Evolutionary conservation across 1,139 yeast species (phyloP).

Genomic region (Kazachstania sp.): DNA sequence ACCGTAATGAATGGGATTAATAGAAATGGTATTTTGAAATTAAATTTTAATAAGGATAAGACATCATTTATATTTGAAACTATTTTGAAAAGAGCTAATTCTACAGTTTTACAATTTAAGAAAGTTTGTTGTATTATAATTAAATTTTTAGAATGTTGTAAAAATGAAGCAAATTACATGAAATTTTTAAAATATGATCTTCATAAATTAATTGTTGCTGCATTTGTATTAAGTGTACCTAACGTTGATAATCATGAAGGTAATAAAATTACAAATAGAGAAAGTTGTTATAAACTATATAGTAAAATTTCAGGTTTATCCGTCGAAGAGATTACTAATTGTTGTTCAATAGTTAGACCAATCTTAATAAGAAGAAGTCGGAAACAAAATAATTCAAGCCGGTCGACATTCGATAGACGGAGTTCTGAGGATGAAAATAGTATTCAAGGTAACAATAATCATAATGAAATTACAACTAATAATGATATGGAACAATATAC

Average conservation of each 20-base stretch:
- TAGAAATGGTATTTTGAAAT: not conserved
- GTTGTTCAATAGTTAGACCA: slow-evolving; percentile 23
- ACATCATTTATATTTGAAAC: slow-evolving; percentile 9
- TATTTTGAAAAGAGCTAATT: slow-evolving; percentile 13
- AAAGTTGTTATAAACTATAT: slow-evolving; percentile 13
- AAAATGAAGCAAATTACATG: slow-evolving; percentile 18
- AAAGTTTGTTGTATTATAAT: slow-evolving; percentile 20
- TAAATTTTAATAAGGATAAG: slow-evolving; percentile 1
- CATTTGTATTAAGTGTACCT: slow-evolving; percentile 18
- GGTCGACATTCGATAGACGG: not conserved
- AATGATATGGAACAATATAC: not conserved
- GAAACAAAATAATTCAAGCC: slow-evolving; percentile 5
- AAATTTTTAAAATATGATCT: slow-evolving; percentile 14
- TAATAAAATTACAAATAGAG: slow-evolving; percentile 13
- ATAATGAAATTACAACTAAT: not conserved
- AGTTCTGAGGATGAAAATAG: not conserved
- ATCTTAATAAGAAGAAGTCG: slow-evolving; percentile 15
- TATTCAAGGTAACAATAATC: not conserved
- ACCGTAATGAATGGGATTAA: no score
- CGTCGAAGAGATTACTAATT: slow-evolving; percentile 17
- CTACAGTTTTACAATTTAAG: slow-evolving; percentile 19
- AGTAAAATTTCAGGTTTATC: slow-evolving; percentile 19
- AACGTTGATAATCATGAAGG: slow-evolving; percentile 10
- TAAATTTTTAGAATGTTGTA: slow-evolving; percentile 20
- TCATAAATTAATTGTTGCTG: slow-evolving; percentile 17